Percentiles rank a stretch among this genome's conserved stretches.
Evolutionary conservation across 768 basidiomycete species (phyloP).

Genomic region (Leccinum longicurvipes): DNA sequence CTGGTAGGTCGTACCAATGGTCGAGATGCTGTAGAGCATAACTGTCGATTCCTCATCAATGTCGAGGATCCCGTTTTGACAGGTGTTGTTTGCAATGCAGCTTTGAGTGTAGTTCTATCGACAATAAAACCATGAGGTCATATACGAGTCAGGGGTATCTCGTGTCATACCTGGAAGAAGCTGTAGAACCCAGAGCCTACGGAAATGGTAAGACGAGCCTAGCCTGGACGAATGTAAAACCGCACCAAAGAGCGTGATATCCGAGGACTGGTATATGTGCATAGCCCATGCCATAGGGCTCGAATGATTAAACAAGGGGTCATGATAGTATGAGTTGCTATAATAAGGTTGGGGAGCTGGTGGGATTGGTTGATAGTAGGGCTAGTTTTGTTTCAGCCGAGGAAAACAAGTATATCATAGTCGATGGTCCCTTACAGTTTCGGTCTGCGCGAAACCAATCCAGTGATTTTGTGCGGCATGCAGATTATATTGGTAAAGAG

Average conservation of each 20-base stretch:
- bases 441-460: conserved; percentile 51
- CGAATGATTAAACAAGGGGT: conserved; percentile 36
- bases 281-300: conserved; percentile 42
- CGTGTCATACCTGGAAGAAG: conserved; percentile 43
- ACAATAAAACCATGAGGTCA: neutral
- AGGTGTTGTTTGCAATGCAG: conserved; percentile 37
- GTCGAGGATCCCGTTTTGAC: conserved; percentile 43
- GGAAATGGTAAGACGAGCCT: neutral
- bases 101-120: conserved; percentile 38
- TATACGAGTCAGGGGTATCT: no score
- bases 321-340: conserved; percentile 32
- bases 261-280: conserved; percentile 37
- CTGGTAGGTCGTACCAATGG: conserved; percentile 42
- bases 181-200: conserved; percentile 49
- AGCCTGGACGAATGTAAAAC: neutral
- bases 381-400: conserved; percentile 27
- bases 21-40: conserved; percentile 45
- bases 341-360: conserved; percentile 42
- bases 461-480: conserved; percentile 45
- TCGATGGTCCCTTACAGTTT: conserved; percentile 35
- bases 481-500: conserved; percentile 50
- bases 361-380: conserved; percentile 50
- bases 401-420: neutral
- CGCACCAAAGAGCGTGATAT: conserved; percentile 45
- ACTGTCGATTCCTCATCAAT: conserved; percentile 41